Evolutionary conservation across 768 basidiomycete species (phyloP), one percentile per base, ranked within the genome.

Genomic region (Boletus rubescentipes): DNA sequence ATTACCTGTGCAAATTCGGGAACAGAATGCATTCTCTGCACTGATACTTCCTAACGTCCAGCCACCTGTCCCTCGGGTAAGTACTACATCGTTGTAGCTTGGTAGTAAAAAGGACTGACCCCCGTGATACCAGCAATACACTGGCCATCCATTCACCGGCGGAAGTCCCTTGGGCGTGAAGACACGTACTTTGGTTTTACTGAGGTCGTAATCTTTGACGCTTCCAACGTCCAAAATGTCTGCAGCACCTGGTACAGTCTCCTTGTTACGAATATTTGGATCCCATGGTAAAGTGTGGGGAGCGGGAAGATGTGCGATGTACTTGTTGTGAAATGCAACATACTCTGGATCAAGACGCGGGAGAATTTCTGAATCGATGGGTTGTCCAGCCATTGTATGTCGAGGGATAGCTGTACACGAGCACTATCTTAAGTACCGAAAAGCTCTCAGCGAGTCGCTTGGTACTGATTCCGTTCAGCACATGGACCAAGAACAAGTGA

Each of bases 81-180:
- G 38, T 4, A 40, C 16, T 16, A 31, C 14, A 5, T 15, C 16
- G 29, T 23, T 15, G 37, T 16, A 39, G 5, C 8, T 30, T 15
- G 5, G 4, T 34, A 37, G 5, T 14, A 36, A 39, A 9, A 35
- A 14, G 11, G 9, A 59, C 77, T 50, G 55, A 81, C 87, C 88
- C 48, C 89, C 89, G 57, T 89, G 89, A 65, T 84, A 88, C 76
- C 79, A 90, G 40, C 88, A 77, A 55, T 89, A 80, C 2, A 83
- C 79, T 0, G 87, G 87, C 88, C 88, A 89, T 16, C 88, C 88
- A 0, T 66, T 67, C 2, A 61, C 63, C 0, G 86, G 86, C 0
- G 72, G 61, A 42, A 78, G 73, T 18, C 67, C 67, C 37, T 71
- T 62, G 0, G 89, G 89, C 1, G 83, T 85, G 63, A 85, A 89